These are phyloP conservation scores for Fonsecaea pedrosoi DNA, from an alignment of 2,329 filamentous ascomycete species.

Conservation along the genomic window DNA sequence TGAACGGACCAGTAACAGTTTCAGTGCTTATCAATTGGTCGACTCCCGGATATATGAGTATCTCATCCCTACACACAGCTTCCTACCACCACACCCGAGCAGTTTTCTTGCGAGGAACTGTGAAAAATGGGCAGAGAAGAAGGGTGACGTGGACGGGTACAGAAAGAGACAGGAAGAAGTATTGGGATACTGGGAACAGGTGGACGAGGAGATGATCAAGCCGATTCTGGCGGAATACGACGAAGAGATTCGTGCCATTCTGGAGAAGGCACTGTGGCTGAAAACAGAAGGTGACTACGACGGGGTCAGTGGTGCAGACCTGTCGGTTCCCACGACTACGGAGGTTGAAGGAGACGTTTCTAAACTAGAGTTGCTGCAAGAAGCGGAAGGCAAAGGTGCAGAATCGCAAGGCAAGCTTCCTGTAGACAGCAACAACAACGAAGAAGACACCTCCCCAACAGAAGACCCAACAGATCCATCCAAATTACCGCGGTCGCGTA, in stretches of 20 bases:
- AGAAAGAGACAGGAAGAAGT: slow-evolving; percentile 76
- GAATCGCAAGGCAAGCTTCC: not conserved
- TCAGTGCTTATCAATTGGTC: slow-evolving; percentile 93
- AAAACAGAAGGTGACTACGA: slow-evolving; percentile 35
- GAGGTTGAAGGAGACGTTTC: slow-evolving; percentile 30
- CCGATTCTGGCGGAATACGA: slow-evolving; percentile 62
- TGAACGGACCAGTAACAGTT: slow-evolving; percentile 83
- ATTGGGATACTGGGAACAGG: slow-evolving; percentile 78
- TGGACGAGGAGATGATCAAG: slow-evolving; percentile 81
- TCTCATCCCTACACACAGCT: slow-evolving; percentile 88
- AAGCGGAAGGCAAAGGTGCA: not conserved
- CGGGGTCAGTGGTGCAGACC: not conserved
- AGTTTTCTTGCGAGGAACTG: slow-evolving; percentile 84
- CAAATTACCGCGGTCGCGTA: slow-evolving; percentile 40
- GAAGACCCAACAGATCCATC: slow-evolving; percentile 8
- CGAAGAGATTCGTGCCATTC: slow-evolving; percentile 46
- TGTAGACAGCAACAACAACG: slow-evolving; percentile 18
- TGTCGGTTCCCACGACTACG: not conserved
- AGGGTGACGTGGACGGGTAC: slow-evolving; percentile 73
- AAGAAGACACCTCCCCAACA: slow-evolving; percentile 17
- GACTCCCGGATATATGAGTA: slow-evolving; percentile 98
- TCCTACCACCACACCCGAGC: slow-evolving; percentile 88
- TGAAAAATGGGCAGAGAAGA: slow-evolving; percentile 76
- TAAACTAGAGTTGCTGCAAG: not conserved
- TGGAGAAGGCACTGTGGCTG: slow-evolving; percentile 51